phyloP scores from a whole-genome alignment of 352 stramenopile species.

The Phytophthora rubi region DNA sequence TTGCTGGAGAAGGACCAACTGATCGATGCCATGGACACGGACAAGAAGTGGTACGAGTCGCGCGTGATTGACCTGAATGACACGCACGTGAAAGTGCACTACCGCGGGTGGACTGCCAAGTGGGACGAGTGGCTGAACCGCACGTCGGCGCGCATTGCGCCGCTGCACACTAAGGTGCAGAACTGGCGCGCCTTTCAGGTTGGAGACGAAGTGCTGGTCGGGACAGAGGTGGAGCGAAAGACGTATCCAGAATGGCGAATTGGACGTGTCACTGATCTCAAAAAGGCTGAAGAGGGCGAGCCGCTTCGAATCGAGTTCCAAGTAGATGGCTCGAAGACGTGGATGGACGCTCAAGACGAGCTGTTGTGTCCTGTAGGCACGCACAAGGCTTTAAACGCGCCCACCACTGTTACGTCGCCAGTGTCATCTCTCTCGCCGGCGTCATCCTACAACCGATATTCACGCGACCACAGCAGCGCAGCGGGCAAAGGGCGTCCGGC shows the following conservation, averaged over 20 bases:
- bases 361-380: conserved; percentile 64
- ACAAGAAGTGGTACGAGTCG: conserved; percentile 86
- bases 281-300: conserved; percentile 25
- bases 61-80: conserved; percentile 52
- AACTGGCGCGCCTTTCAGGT: conserved; percentile 79
- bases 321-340: conserved; percentile 50
- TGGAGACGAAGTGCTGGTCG: conserved; percentile 60
- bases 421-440: conserved; percentile 23
- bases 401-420: conserved; percentile 15
- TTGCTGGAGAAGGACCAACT: conserved; percentile 59
- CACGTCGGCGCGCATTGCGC: conserved; percentile 88
- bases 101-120: conserved; percentile 96
- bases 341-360: conserved; percentile 70
- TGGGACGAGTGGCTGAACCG: conserved; percentile 97
- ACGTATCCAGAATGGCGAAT: conserved; percentile 71
- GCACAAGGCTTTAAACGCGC: conserved; percentile 61
- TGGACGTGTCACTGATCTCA: conserved; percentile 44
- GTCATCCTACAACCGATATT: conserved; percentile 45
- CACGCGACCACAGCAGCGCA: conserved; percentile 48
- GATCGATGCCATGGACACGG: conserved; percentile 77
- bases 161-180: conserved; percentile 86
- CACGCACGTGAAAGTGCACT: conserved; percentile 91
- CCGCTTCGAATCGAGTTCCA: conserved; percentile 53
- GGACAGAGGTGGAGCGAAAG: conserved; percentile 37
- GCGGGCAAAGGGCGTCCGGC: conserved; percentile 58